Percentiles rank a stretch among this genome's conserved stretches.
Conservation (phyloP, 2,329 filamentous ascomycete species). For the Aphanoascus verrucosus region DNA sequence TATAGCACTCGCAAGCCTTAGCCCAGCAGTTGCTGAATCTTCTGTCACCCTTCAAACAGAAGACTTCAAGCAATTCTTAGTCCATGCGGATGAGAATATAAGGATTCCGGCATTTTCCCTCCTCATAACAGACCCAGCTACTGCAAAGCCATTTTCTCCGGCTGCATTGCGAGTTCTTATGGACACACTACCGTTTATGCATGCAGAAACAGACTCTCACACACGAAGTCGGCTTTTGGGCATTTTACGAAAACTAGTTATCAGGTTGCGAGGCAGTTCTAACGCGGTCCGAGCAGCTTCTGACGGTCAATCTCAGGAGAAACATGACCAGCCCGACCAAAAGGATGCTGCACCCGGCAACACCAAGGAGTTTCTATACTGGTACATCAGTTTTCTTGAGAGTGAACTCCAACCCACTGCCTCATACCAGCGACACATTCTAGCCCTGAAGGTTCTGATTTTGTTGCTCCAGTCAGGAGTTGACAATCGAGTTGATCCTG, state of each 20-base stretch:
- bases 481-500: slow-evolving; percentile 39
- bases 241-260: slow-evolving; percentile 63
- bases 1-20: slow-evolving; percentile 12
- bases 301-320: neutral
- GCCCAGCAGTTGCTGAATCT: slow-evolving; percentile 3
- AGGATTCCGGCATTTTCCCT: slow-evolving; percentile 73
- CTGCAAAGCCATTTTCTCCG: slow-evolving; percentile 59
- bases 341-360: neutral
- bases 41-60: slow-evolving; percentile 28
- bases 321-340: neutral
- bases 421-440: slow-evolving; percentile 83
- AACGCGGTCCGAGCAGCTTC: neutral
- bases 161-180: slow-evolving; percentile 53
- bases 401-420: slow-evolving; percentile 66
- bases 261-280: slow-evolving; percentile 57
- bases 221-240: slow-evolving; percentile 71
- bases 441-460: slow-evolving; percentile 59
- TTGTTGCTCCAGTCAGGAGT: slow-evolving; percentile 59
- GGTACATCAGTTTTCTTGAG: slow-evolving; percentile 63
- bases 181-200: slow-evolving; percentile 57
- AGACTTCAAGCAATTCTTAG: slow-evolving; percentile 30
- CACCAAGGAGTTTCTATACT: slow-evolving; percentile 49
- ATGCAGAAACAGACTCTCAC: slow-evolving; percentile 77
- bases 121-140: slow-evolving; percentile 62
- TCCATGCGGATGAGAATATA: slow-evolving; percentile 49